Conservation (phyloP, 192 early-diverging fungal species). For the Podila epigama region DNA sequence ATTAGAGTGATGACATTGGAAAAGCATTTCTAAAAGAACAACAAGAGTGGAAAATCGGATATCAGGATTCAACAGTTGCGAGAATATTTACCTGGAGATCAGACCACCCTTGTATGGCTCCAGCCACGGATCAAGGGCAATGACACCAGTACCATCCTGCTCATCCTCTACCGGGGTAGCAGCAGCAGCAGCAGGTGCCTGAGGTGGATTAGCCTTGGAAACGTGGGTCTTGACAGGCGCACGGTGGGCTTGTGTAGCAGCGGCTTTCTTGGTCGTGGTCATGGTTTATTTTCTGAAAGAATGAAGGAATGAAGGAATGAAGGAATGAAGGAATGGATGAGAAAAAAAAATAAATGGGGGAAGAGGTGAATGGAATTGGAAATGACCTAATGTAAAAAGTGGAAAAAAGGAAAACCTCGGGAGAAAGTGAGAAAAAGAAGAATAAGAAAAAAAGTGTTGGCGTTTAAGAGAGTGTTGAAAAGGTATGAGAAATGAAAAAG, state of each 20-base stretch:
- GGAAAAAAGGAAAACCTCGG: not conserved
- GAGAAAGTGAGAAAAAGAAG: not conserved
- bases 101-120: conserved; percentile 72
- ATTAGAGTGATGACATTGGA: not conserved
- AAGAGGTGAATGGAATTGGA: not conserved
- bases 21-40: no score
- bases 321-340: not conserved
- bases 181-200: not conserved
- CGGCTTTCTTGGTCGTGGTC: not conserved
- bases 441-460: no score
- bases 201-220: not conserved
- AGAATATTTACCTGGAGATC: conserved; percentile 60
- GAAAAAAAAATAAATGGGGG: not conserved
- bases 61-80: no score
- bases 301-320: not conserved
- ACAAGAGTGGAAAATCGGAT: no score
- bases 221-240: not conserved
- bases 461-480: no score
- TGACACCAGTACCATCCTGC: conserved; percentile 68
- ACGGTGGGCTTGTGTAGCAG: not conserved
- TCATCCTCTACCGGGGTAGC: not conserved
- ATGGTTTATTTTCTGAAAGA: not conserved
- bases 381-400: not conserved
- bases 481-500: no score
- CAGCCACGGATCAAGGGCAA: conserved; percentile 84